Base-by-base conservation (phyloP, 2,329 filamentous ascomycete genomes). In the Cordyceps fumosorosea region DNA sequence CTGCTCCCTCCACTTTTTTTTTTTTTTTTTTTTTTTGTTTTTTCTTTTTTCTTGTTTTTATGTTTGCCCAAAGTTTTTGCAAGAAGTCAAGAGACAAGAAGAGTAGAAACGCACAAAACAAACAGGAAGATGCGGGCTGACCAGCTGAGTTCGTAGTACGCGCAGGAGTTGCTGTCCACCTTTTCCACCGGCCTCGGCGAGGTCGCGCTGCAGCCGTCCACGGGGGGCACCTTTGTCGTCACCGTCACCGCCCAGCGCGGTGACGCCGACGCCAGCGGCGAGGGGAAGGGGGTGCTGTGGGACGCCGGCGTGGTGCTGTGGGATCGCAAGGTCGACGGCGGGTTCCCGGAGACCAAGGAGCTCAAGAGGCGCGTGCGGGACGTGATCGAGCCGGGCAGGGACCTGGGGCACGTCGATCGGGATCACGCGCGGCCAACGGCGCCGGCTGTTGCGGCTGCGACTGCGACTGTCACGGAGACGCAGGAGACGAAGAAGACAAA, bases 301-400 rank as follows among this genome's bases (percentile, higher is more conserved):
- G 34, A 37, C 10, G 34, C 34, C 8, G 22, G 20, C 29, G 29
- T 29, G 34, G 71, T 89, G 3, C 78, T 98, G 37, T 99, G 95
- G 95, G 91, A 98, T 78, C 84, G 95, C 65, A 96, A 92, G 73
- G 72, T 76, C 3, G 88, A 97, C 71, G 90, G 90, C 34, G 93
- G 95, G 0, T 99, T 99, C 75, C 95, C 93, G 64, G 92, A 97
- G 77, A 92, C 90, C 2, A 96, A 97, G 76, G 88, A 93, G 67
- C 81, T 97, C 50, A 97, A 98, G 77, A 86, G 91, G 64, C 82
- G 88, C 18, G 85, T 97, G 5, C 81, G 93, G 63, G 90, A 97
- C 76, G 81, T 90, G 57, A 87, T 97, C 67, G 88, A 95, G 69
- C 93, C 93, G 0, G 80, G 78, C 1, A 82, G 89, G 65, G 84